These are phyloP conservation scores for Geranomyces variabilis DNA, from an alignment of 192 early-diverging fungal species.

Conservation along the genomic window DNA sequence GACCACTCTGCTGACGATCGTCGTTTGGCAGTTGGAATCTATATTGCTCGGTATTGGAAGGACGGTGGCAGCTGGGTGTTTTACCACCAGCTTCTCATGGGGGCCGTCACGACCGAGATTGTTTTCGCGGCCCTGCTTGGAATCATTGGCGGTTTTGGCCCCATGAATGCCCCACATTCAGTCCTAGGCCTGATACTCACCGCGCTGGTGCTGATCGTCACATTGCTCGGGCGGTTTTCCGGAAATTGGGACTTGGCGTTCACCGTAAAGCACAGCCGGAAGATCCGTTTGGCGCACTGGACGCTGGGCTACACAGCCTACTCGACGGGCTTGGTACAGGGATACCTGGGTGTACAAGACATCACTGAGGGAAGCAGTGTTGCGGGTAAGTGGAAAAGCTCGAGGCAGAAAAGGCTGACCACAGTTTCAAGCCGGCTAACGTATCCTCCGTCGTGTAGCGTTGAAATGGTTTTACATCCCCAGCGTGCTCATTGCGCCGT, in stretches of 20 bases:
- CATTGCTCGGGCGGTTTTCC: neutral
- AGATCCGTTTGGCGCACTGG: conserved; percentile 18
- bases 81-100: conserved; percentile 35
- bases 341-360: conserved; percentile 35
- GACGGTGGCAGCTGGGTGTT: conserved; percentile 31
- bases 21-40: conserved; percentile 33
- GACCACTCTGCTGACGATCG: too few species aligned
- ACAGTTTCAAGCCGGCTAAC: neutral
- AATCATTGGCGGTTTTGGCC: conserved; percentile 41
- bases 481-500: conserved; percentile 3
- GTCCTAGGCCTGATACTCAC: conserved; percentile 32
- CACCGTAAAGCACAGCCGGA: neutral
- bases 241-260: neutral
- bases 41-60: conserved; percentile 39
- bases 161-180: conserved; percentile 20
- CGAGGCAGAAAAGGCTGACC: neutral
- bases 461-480: conserved; percentile 21
- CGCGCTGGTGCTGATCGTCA: conserved; percentile 18
- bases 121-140: conserved; percentile 37
- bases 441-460: neutral
- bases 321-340: conserved; percentile 31
- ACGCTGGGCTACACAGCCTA: conserved; percentile 37
- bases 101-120: conserved; percentile 39
- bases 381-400: neutral
- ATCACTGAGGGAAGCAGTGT: conserved; percentile 16